Evolutionary conservation across 2,329 filamentous ascomycete genomes (phyloP).

Genomic region (Ascochyta koolunga): DNA sequence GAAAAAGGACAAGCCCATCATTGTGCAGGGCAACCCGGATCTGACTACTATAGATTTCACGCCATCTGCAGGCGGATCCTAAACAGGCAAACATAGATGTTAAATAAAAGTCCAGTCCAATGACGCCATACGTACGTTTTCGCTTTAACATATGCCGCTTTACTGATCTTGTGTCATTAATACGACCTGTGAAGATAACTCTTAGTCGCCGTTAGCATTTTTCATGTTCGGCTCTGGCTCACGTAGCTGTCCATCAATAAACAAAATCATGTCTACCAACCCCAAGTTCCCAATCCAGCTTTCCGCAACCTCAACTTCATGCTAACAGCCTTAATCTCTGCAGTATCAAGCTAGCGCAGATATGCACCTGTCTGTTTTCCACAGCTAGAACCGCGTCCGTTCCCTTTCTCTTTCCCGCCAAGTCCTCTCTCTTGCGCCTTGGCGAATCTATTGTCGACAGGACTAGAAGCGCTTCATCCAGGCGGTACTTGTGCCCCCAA

Average conservation of each 20-base stretch:
- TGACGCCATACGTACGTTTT: no score
- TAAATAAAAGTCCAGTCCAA: no score
- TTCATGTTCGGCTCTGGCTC: neutral
- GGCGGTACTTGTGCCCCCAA: constrained; percentile 18
- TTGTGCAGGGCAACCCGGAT: constrained; percentile 48
- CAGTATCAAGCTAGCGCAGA: constrained; percentile 23
- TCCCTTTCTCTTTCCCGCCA: neutral
- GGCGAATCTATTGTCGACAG: constrained; percentile 16
- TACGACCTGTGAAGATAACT: neutral
- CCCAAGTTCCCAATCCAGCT: constrained; percentile 20
- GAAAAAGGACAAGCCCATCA: constrained; percentile 49
- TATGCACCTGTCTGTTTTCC: constrained; percentile 24
- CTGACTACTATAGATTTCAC: constrained; percentile 47
- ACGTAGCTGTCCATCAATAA: neutral
- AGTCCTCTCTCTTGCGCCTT: neutral
- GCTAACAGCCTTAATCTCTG: constrained; percentile 25
- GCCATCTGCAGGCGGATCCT: constrained; percentile 6
- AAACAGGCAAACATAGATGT: neutral
- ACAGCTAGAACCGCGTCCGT: constrained; percentile 8
- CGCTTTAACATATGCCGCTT: no score
- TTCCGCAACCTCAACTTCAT: constrained; percentile 25
- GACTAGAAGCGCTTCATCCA: constrained; percentile 16
- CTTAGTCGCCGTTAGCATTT: neutral
- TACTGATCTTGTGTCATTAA: no score
- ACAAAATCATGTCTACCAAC: neutral